Base-by-base conservation (phyloP, 2,329 filamentous ascomycete species). In the Ophiocordyceps robertsii region DNA sequence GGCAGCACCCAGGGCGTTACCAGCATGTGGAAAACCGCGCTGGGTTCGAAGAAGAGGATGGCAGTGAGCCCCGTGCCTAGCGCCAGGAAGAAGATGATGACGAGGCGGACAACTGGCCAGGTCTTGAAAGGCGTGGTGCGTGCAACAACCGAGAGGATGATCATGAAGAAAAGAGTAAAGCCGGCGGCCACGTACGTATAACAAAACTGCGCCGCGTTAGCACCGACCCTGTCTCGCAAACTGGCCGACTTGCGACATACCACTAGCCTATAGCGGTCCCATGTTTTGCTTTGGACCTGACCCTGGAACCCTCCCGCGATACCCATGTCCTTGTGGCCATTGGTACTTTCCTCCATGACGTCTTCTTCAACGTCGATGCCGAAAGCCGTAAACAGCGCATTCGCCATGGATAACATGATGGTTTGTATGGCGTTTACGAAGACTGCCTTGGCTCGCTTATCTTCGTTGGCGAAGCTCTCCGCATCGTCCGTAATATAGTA, bases 1-100 rank as follows among this genome's bases (percentile, higher is more conserved):
- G 59, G 58, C 13, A 63, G 40, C 17, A 61, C 52, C 60, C 57
- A 62, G 8, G 54, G 42, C 11, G 50, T 56, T 11, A 29, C 31
- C 29, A 59, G 49, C 40, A 52, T 62, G 3, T 43, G 38, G 0
- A n/a, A 12, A 10, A 46, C 33, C 11, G 38, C 17, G 8, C 49
- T 43, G 3, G 27, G n/a, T 27, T 47, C 46, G 30, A 49, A 54
- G 33, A 47, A 56, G 14, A 63, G 42, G 6, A 51, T 21, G 29
- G 51, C 49, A 10, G 59, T 40, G 13, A 59, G 47, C 39, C 51
- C 53, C 35, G 56, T 53, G 19, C 51, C 56, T 7, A 62, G 11
- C 6, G 56, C 57, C 29, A 61, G 43, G n/a, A 56, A 44, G 19
- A 54, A 31, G 44, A 56, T 55, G 32, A 62, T 44, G 40, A 45